These are phyloP conservation scores for Mucor lusitanicus DNA, from an alignment of 371 early-diverging fungal species.

Conservation along the genomic window DNA sequence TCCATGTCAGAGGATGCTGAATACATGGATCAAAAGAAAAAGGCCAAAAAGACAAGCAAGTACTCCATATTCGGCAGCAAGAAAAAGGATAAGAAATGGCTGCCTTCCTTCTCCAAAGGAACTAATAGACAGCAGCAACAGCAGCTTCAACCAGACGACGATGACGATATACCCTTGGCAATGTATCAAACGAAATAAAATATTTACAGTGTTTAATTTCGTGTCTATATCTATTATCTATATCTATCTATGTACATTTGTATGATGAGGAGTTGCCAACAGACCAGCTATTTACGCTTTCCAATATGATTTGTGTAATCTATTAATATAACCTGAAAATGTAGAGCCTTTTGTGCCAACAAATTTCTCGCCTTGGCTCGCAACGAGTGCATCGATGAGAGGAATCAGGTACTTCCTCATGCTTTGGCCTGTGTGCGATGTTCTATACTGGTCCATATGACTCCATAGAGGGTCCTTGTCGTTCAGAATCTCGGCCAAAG, in stretches of 20 bases:
- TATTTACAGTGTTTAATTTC: not conserved
- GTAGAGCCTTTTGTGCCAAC: constrained; percentile 34
- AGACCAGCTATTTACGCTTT: not conserved
- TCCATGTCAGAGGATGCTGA: not conserved
- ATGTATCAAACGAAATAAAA: constrained; percentile 20
- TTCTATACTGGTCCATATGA: constrained; percentile 23
- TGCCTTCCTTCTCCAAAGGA: constrained; percentile 8
- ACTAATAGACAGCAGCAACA: not conserved
- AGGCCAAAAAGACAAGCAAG: not conserved
- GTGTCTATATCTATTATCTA: not conserved
- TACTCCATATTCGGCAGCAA: constrained; percentile 9
- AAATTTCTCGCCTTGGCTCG: constrained; percentile 30
- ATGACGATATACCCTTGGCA: constrained; percentile 28
- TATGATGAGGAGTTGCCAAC: not conserved
- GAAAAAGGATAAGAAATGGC: constrained; percentile 4
- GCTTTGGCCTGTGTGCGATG: constrained; percentile 18
- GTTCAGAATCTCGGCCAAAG: constrained; percentile 48
- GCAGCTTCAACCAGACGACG: constrained; percentile 5
- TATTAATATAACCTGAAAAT: constrained; percentile 34
- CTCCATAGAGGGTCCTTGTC: constrained; percentile 19
- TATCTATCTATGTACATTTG: not conserved
- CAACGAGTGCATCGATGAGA: constrained; percentile 30
- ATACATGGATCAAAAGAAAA: not conserved
- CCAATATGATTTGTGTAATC: constrained; percentile 23
- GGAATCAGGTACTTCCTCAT: constrained; percentile 30